Evolutionary conservation across 805 yeast genomes (phyloP), one percentile per base, ranked within the genome.

Genomic region (Candida ortonii): DNA sequence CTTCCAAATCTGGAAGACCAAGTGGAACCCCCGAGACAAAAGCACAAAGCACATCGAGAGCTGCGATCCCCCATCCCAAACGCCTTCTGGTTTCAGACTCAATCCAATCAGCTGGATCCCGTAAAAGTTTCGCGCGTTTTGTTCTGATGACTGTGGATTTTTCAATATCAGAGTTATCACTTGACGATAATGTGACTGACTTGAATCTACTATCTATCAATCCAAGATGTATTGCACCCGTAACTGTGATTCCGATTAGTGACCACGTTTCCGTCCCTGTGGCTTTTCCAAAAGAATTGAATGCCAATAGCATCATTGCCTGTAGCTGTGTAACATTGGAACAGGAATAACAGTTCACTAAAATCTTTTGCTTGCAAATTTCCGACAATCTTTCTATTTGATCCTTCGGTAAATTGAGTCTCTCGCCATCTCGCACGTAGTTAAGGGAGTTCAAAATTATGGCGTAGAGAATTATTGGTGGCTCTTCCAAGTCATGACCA

Each of bases 81-180:
- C 67, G 34, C 54, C 50, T 39, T 57, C 66, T 53, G 6, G 55
- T 51, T 30, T 64, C 68, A 13, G 49, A 57, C 33, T 64, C 67
- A n/a, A 62, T 53, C 66, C 68, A 64, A 29, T 58, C 53, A 13
- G 53, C 53, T 1, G 57, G 54, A 20, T 44, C 50, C 16, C 34
- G 32, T 15, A 50, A 32, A 7, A 50, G 16, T 20, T 44, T 38
- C 6, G 50, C 43, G 12, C 45, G 30, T 25, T 45, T 43, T 3
- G 55, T 40, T 7, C 45, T 41, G 31, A 55, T 26, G 17, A 47
- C n/a, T n/a, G n/a, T n/a, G n/a, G n/a, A n/a, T n/a, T n/a, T n/a
- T n/a, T n/a, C n/a, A n/a, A n/a, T n/a, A n/a, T n/a, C n/a, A n/a
- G n/a, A n/a, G n/a, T n/a, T n/a, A n/a, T n/a, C n/a, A n/a, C n/a